Evolutionary conservation across 75 land plant genomes (phyloP).

Genomic region (Sequoia sempervirens): DNA sequence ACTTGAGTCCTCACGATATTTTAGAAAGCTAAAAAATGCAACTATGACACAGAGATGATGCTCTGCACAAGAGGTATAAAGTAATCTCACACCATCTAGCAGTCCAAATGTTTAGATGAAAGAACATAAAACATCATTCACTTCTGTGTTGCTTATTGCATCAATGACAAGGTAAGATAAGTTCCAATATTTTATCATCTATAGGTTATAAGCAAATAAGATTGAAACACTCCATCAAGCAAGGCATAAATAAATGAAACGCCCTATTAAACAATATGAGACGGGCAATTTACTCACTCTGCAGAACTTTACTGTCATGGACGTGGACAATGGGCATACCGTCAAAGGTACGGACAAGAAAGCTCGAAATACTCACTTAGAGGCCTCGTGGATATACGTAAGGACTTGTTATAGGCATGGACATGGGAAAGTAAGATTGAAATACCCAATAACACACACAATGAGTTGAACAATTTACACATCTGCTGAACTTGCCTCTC

Average conservation of each 20-base stretch:
- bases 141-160: not conserved
- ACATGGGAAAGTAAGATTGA: not conserved
- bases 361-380: not conserved
- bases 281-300: not conserved
- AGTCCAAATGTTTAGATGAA: not conserved
- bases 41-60: not conserved
- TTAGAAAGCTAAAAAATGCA: not conserved
- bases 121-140: not conserved
- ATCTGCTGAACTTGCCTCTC: not conserved
- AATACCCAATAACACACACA: not conserved
- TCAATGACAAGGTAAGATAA: no score
- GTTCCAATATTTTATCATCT: not conserved
- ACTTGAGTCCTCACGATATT: not conserved
- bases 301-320: not conserved
- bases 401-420: not conserved
- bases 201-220: no score
- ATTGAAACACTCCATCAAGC: no score
- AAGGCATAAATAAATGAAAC: not conserved
- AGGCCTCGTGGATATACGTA: not conserved
- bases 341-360: not conserved
- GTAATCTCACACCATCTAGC: not conserved
- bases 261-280: not conserved
- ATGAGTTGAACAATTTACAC: no score
- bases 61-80: not conserved
- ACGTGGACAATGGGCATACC: not conserved